Base-by-base conservation (phyloP, 768 basidiomycete genomes). In the Amanita phalloides region DNA sequence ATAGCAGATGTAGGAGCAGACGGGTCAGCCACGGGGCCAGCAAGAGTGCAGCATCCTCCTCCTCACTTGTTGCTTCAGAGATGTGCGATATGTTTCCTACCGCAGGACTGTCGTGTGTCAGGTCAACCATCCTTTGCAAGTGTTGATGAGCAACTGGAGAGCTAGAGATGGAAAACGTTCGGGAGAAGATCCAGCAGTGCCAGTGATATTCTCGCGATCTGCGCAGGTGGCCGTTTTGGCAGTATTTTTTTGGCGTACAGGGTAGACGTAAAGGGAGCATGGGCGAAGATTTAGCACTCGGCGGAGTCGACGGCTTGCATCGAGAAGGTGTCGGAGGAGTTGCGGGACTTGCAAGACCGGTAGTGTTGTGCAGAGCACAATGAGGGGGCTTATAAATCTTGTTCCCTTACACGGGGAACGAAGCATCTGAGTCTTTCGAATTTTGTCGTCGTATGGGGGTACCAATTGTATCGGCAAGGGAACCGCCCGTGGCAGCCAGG, bases 321-420 rank as follows among this genome's bases (percentile, higher is more conserved):
- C 68, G 77, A 14, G 72, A 61, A n/a, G 78, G 71, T 35, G 75
- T 72, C 14, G 69, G 65, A 7, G 77, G 70, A n/a, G 83, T 75
- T 4, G 79, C 74, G 51, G 73, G 69, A 58, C 76, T 77, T 52
- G 79, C 66, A 20, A 74, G 67, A 56, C 71, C 65, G 53, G 73
- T 69, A 30, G 69, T 67, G 54, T 76, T 79, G 47, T 74, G 59
- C 3, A 71, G 71, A 2, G 79, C 77, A 54, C 83, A 68, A 42
- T 82, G 79, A 86, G 71, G 25, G 88, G 87, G 56, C 86, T 89
- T 51, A 89, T 86, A 6, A 86, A 77, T 39, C 84, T 71, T 50
- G 68, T 61, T 11, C 58, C 63, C 65, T 75, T 84, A 59, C 74
- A 11, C 13, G 11, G 74, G 4, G 63, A 63, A n/a, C n/a, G n/a